phyloP scores from a whole-genome alignment of 192 early-diverging fungal species.

The Allomyces javanicus region DNA sequence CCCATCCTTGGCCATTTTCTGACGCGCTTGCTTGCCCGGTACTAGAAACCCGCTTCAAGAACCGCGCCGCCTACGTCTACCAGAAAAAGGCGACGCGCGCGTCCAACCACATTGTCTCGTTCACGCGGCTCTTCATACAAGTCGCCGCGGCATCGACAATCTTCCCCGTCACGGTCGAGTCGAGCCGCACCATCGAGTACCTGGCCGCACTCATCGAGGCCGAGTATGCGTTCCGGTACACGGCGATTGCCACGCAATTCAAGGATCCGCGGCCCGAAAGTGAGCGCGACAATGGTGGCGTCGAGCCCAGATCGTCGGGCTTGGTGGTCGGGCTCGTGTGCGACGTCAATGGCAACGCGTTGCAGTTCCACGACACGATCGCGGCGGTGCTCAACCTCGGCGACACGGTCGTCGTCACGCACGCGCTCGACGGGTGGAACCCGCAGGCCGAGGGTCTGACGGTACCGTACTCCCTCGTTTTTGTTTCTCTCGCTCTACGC shows the following conservation, averaged over 20 bases:
- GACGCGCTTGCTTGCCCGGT: too few species aligned
- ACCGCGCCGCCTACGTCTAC: background rate
- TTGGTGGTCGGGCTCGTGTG: slow-evolving; percentile 21
- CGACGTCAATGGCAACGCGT: slow-evolving; percentile 14
- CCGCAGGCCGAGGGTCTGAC: slow-evolving; percentile 10
- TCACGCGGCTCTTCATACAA: slow-evolving; percentile 22
- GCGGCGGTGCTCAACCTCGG: slow-evolving; percentile 27
- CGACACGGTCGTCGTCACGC: slow-evolving; percentile 30
- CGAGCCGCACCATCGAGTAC: slow-evolving; percentile 35
- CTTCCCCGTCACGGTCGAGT: slow-evolving; percentile 32
- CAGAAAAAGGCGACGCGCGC: background rate
- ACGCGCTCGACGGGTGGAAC: slow-evolving; percentile 8
- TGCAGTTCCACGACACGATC: slow-evolving; percentile 28
- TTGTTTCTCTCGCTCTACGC: background rate
- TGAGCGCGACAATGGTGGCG: slow-evolving; percentile 11
- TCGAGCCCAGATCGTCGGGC: slow-evolving; percentile 4
- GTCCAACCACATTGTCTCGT: slow-evolving; percentile 19
- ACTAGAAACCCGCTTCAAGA: too few species aligned
- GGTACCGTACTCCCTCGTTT: slow-evolving; percentile 3
- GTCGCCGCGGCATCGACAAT: slow-evolving; percentile 7
- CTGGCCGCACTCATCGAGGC: slow-evolving; percentile 47
- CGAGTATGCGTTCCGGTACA: slow-evolving; percentile 34
- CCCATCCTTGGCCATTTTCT: too few species aligned
- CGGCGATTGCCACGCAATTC: slow-evolving; percentile 7
- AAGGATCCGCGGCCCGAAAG: slow-evolving; percentile 5